These are phyloP conservation scores for Coprinopsis marcescibilis DNA, from an alignment of 768 basidiomycete genomes.

Conservation along the genomic window DNA sequence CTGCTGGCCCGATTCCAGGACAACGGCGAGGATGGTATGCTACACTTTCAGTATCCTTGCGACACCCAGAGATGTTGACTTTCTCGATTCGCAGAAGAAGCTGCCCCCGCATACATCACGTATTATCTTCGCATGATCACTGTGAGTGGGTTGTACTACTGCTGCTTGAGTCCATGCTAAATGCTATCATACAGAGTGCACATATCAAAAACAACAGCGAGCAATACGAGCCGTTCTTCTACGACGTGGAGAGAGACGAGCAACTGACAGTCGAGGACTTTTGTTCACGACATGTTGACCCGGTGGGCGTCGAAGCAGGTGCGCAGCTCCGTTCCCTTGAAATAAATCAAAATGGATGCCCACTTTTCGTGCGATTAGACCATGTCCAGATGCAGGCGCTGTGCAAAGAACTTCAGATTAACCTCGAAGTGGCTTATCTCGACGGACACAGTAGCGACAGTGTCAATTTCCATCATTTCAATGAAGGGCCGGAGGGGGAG, in stretches of 20 bases:
- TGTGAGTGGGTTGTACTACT: constrained; percentile 28
- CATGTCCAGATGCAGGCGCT: constrained; percentile 81
- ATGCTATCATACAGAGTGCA: constrained; percentile 41
- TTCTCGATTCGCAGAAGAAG: not conserved
- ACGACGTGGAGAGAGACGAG: constrained; percentile 65
- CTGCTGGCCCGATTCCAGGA: constrained; percentile 52
- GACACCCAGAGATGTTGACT: not conserved
- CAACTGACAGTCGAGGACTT: constrained; percentile 57
- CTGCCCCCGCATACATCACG: constrained; percentile 8
- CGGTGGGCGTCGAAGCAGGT: constrained; percentile 75
- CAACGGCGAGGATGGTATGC: constrained; percentile 16
- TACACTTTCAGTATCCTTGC: not conserved
- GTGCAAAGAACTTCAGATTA: constrained; percentile 57
- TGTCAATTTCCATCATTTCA: constrained; percentile 66
- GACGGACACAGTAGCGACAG: constrained; percentile 53
- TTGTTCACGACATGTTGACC: constrained; percentile 74
- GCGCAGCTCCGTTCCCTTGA: constrained; percentile 7
- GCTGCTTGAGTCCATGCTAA: not conserved
- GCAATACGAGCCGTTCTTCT: constrained; percentile 65
- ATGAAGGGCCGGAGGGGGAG: constrained; percentile 39
- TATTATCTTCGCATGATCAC: constrained; percentile 77
- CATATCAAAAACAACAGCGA: constrained; percentile 65
- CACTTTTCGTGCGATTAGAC: constrained; percentile 35
- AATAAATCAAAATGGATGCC: not conserved
- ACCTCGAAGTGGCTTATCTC: constrained; percentile 74